phyloP scores from a whole-genome alignment of 208 protist species.

The Lotmaria passim region DNA sequence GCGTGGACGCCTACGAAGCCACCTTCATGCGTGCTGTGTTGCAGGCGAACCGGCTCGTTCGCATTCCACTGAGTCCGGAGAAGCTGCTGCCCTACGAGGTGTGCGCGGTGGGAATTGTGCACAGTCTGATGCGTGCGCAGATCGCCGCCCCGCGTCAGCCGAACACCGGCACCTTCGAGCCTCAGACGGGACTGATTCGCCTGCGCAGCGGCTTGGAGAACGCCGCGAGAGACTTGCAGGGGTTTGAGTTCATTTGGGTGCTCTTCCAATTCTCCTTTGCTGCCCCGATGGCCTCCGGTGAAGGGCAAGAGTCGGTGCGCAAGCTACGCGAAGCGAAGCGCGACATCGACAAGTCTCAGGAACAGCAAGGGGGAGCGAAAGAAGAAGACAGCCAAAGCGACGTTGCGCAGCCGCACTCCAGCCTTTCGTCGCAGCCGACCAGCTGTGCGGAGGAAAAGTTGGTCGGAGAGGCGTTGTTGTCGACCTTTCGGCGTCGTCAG shows the following conservation, averaged over 20 bases:
- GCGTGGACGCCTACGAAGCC: conserved; percentile 79
- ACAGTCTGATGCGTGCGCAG: conserved; percentile 87
- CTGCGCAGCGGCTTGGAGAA: conserved; percentile 85
- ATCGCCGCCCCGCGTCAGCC: conserved; percentile 85
- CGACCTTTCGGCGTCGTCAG: conserved; percentile 49
- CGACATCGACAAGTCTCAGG: too few relatives aligned
- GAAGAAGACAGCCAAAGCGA: background rate
- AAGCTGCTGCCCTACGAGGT: conserved; percentile 75
- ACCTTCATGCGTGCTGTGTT: conserved; percentile 70
- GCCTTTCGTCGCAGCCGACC: background rate
- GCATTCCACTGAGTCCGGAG: conserved; percentile 74
- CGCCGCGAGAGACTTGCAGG: conserved; percentile 74
- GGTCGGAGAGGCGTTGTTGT: conserved; percentile 18
- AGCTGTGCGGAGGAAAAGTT: background rate
- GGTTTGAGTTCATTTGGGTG: conserved; percentile 93
- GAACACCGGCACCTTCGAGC: conserved; percentile 69
- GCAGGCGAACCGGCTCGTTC: conserved; percentile 72
- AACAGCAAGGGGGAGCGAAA: background rate
- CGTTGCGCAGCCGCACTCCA: too few relatives aligned
- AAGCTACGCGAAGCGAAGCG: conserved; percentile 24
- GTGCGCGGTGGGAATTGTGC: conserved; percentile 82
- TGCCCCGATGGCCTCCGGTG: conserved; percentile 60
- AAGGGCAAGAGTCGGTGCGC: conserved; percentile 50
- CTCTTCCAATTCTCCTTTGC: conserved; percentile 91
- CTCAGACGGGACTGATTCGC: conserved; percentile 86